Conservation (phyloP, 192 early-diverging fungal species). For the Pilaira anomala region DNA sequence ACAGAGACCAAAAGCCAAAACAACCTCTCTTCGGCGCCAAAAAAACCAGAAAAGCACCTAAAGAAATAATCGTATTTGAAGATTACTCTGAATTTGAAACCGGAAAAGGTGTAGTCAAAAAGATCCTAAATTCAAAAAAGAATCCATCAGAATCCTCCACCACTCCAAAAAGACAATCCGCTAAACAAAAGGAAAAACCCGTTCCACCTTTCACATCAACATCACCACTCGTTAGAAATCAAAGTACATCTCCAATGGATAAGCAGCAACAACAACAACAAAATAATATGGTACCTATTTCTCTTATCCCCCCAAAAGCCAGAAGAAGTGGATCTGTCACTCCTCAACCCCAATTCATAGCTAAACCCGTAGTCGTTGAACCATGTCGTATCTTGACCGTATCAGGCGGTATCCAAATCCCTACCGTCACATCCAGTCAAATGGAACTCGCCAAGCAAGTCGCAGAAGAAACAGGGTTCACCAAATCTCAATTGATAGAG, state of each 20-base stretch:
- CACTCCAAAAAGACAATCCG: too few relatives aligned
- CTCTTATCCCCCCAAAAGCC: slow-evolving; percentile 22
- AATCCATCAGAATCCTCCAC: too few relatives aligned
- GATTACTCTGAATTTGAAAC: background rate
- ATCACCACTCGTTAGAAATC: too few relatives aligned
- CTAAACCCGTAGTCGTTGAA: background rate
- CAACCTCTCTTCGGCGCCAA: background rate
- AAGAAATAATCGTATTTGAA: background rate
- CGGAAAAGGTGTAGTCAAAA: background rate
- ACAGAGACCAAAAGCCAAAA: background rate
- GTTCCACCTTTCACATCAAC: too few relatives aligned
- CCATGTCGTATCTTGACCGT: slow-evolving; percentile 4
- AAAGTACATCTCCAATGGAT: too few relatives aligned
- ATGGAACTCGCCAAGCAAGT: slow-evolving; percentile 63
- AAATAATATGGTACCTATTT: slow-evolving; percentile 11
- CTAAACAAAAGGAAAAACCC: too few relatives aligned
- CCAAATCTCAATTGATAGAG: slow-evolving; percentile 71
- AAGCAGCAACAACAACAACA: too few relatives aligned
- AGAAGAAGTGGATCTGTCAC: background rate
- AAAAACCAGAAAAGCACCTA: background rate
- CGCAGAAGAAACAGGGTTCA: slow-evolving; percentile 56
- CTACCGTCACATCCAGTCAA: slow-evolving; percentile 57
- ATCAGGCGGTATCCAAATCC: slow-evolving; percentile 49
- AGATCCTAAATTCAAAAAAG: background rate
- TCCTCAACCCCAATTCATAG: background rate